A percentile compares a stretch with the other conserved stretches of the same genome.
phyloP scores from a whole-genome alignment of 2,329 filamentous ascomycete species.

The Exserohilum rostratum region DNA sequence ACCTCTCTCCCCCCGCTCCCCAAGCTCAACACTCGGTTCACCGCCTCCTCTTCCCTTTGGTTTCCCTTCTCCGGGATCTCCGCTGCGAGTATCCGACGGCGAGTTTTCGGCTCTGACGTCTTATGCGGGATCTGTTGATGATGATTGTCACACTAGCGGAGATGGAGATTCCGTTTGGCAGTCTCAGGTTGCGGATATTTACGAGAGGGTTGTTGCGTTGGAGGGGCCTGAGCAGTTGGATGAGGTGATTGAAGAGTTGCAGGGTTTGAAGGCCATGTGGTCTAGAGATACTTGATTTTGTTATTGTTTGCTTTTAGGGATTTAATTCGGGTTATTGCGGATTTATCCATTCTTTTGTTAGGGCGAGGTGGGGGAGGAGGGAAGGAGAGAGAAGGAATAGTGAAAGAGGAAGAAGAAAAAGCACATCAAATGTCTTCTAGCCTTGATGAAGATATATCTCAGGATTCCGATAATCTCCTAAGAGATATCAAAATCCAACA shows the following conservation, averaged over 20 bases:
- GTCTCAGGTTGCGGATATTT: background rate
- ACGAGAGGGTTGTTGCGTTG: background rate
- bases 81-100: background rate
- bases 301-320: background rate
- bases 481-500: no score
- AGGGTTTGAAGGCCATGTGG: slow-evolving; percentile 1
- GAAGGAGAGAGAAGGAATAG: no score
- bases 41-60: slow-evolving; percentile 1
- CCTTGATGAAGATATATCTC: no score
- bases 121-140: background rate
- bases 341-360: no score
- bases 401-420: no score
- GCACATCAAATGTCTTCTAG: no score
- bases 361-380: no score
- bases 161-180: background rate
- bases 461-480: no score
- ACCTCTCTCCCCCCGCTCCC: slow-evolving; percentile 27
- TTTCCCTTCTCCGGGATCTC: background rate
- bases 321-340: no score
- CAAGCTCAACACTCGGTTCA: slow-evolving; percentile 10
- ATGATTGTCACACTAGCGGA: background rate
- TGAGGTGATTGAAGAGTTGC: slow-evolving; percentile 1
- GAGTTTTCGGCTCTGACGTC: background rate
- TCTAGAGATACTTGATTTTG: no score
- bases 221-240: slow-evolving; percentile 1